Evolutionary conservation across 2,329 filamentous ascomycete species (phyloP), one percentile per base, ranked within the genome.

Genomic region (Tricladium varicosporioides): DNA sequence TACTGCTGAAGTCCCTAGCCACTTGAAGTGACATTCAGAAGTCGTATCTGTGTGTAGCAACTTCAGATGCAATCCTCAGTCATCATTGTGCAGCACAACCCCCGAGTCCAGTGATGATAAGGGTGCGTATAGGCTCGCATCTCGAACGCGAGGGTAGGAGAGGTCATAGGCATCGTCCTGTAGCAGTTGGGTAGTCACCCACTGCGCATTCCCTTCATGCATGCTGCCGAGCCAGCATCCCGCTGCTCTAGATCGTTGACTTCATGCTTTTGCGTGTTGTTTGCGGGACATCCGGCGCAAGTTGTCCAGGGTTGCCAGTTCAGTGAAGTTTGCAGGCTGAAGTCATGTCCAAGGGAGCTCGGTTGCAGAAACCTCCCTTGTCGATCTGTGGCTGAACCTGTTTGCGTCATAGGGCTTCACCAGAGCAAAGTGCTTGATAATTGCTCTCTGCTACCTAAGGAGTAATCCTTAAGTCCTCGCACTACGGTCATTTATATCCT

Each of bases 21-120:
- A 27, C 22, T 4, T 3, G 22, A 27, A 27, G 22, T 27, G 22
- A 7, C 22, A 3, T 27, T 27, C 22, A 27, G 22, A 7, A 27
- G 22, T 7, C 22, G 22, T 27, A 27, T 27, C 7, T 27, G 22
- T 27, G 3, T 27, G 22, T 27, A 3, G 22, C 22, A 27, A 7
- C 22, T 27, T 27, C 31, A 48, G 44, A 19, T 16, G 33, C n/a
- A 32, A 32, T 43, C 16, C 16, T n/a, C 36, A 36, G 18, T 27
- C 22, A 32, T 49, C 47, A 47, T 47, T 33, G 48, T 47, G 42
- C 53, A 36, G 16, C 32, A 16, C 36, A 19, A 43, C 42, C 36
- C 48, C 48, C 42, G 48, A 51, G 27, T 49, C 49, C 16, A 51
- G 49, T 16, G 49, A 27, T 27, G 22, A 51, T 44, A 44, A 51